These are phyloP conservation scores for Xerocomus spinulosus DNA, from an alignment of 768 basidiomycete species.

Conservation along the genomic window DNA sequence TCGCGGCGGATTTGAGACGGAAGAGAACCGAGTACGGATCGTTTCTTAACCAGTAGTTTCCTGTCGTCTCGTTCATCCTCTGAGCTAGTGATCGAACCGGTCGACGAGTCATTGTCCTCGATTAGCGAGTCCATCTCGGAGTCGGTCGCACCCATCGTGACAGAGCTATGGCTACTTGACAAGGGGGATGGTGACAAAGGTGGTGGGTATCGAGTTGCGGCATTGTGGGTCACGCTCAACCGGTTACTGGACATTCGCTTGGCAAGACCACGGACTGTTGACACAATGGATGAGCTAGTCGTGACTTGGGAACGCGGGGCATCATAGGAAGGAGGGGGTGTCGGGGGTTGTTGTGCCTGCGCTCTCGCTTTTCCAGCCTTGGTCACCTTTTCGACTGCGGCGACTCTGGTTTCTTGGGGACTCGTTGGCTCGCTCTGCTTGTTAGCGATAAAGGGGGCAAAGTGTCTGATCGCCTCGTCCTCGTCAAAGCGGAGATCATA, in stretches of 20 bases:
- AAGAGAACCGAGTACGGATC: conserved; percentile 45
- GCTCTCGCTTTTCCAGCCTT: conserved; percentile 53
- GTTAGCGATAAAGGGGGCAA: conserved; percentile 60
- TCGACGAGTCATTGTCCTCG: conserved; percentile 59
- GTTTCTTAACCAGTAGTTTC: conserved; percentile 27
- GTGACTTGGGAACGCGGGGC: conserved; percentile 17
- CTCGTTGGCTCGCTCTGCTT: conserved; percentile 16
- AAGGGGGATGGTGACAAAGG: conserved; percentile 26
- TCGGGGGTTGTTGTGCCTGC: conserved; percentile 41
- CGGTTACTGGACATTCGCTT: conserved; percentile 49
- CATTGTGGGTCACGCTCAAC: conserved; percentile 28
- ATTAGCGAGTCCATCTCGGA: conserved; percentile 61
- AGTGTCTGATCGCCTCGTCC: conserved; percentile 63
- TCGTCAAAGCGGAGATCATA: conserved; percentile 91
- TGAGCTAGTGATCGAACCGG: conserved; percentile 47
- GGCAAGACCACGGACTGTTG: conserved; percentile 56
- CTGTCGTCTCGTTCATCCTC: conserved; percentile 37
- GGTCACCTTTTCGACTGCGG: conserved; percentile 51
- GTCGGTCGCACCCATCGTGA: conserved; percentile 40
- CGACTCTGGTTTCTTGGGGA: conserved; percentile 42
- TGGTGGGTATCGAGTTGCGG: conserved; percentile 14
- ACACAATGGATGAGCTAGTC: conserved; percentile 39
- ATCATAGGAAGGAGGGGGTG: conserved; percentile 42
- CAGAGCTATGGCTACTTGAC: conserved; percentile 41
- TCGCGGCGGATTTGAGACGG: conserved; percentile 42